Evolutionary conservation across 2,329 filamentous ascomycete species (phyloP), one percentile per base, ranked within the genome.

Genomic region (Sporothrix schenckii): DNA sequence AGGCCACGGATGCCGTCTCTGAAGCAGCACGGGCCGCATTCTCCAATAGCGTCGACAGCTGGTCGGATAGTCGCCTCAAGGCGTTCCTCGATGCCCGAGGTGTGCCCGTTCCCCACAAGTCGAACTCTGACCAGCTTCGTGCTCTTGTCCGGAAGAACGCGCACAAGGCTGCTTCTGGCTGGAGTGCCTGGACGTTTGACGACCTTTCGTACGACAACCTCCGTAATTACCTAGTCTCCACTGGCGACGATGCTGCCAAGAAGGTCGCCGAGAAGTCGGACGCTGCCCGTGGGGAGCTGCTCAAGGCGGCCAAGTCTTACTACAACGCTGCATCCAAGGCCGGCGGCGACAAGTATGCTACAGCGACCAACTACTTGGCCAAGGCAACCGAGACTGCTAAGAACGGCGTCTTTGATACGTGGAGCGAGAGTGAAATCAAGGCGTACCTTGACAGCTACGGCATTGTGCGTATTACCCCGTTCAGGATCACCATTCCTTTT

Each of bases 371-470:
- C 69, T 92, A 91, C 75, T 82, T 94, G 2, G 81, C 89, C 11
- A 82, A 88, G 71, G 88, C 88, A 39, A 92, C 91, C 4, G 85
- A 86, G 70, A 77, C 86, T 11, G 90, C 84, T 63, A 93, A 92
- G 82, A 83, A 88, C 63, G 83, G 80, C 30, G 83, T 86, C 0
- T 94, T 94, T 73, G 88, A 93, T 68, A 87, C 87, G 0, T 94
- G 92, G 92, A 91, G 85, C 70, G 85, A 88, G 75, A 86, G 85
- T 60, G 91, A 94, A 34, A 83, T 95, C 72, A 94, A 94, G 83
- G 82, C 87, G 0, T 94, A 94, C 76, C 86, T 94, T 7, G 92
- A 94, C 77, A 91, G 88, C 72, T 94, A 93, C 74, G 92, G 92
- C 50, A 82, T 94, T 53, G 84, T 86, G 69, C 82, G 80, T 76